phyloP scores from a whole-genome alignment of 345 rosid species.

The Bruguiera sexangula region DNA sequence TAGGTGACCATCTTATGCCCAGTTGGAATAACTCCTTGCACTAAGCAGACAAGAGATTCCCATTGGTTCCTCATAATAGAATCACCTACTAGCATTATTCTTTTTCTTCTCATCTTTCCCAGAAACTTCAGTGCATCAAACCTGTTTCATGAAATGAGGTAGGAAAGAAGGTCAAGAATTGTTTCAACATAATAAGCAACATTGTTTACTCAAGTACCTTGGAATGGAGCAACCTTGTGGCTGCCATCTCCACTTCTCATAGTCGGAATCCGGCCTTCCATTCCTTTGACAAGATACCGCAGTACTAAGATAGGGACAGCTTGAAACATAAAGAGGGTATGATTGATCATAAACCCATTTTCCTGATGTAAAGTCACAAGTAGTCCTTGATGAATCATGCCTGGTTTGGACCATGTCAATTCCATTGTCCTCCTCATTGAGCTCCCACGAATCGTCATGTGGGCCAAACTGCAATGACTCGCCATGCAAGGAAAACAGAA shows the following conservation, averaged over 20 bases:
- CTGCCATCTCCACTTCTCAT: conserved; percentile 90
- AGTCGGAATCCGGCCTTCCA: conserved; percentile 89
- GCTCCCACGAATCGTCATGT: conserved; percentile 23
- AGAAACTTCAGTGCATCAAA: conserved; percentile 82
- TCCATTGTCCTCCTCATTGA: conserved; percentile 36
- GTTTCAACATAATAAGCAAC: no score
- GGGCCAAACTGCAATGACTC: conserved; percentile 33
- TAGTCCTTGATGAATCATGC: conserved; percentile 23
- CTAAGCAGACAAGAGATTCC: conserved; percentile 93
- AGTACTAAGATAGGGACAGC: conserved; percentile 76
- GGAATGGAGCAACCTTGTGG: conserved; percentile 75
- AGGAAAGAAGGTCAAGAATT: no score
- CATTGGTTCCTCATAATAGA: conserved; percentile 97
- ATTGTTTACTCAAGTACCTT: conserved; percentile 41
- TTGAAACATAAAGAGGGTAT: conserved; percentile 77
- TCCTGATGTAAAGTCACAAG: conserved; percentile 65
- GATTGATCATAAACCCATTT: conserved; percentile 75
- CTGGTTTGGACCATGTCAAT: conserved; percentile 42
- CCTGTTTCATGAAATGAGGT: conserved; percentile 26
- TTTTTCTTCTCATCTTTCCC: conserved; percentile 76
- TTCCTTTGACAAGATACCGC: conserved; percentile 76
- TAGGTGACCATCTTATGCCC: conserved; percentile 62
- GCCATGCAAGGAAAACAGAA: conserved; percentile 21
- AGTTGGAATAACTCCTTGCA: conserved; percentile 77
- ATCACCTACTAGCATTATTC: conserved; percentile 91